A percentile compares a stretch with the other conserved stretches of the same genome.
Evolutionary conservation across 345 rosid species (phyloP).

Genomic region (Eucalyptus tenuipes): DNA sequence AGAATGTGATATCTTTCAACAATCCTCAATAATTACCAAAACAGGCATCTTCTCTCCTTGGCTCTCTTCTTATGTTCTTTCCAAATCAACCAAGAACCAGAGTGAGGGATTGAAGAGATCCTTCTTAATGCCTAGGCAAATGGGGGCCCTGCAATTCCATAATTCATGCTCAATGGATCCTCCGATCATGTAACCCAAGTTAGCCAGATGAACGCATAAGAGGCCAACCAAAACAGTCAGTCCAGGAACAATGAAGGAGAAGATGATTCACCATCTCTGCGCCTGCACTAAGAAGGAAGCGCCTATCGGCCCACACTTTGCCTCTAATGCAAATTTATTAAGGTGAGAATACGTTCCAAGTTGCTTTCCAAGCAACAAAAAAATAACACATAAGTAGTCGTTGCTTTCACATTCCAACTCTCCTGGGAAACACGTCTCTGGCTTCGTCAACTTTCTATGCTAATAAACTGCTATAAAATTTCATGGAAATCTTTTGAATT

Average conservation of each 20-base stretch:
- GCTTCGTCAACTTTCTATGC: neutral
- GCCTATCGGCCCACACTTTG: neutral
- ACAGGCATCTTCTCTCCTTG: neutral
- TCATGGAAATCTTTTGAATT: neutral
- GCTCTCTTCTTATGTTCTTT: neutral
- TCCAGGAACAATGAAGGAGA: neutral
- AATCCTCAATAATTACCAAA: too few species aligned
- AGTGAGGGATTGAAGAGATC: neutral
- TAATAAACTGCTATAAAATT: neutral
- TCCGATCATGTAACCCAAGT: neutral
- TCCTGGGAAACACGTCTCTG: neutral
- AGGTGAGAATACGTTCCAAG: neutral
- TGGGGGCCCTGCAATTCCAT: neutral
- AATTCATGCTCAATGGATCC: neutral
- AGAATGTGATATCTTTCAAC: neutral
- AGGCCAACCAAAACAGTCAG: neutral
- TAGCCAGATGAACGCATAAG: neutral
- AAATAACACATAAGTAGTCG: neutral
- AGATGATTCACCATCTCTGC: neutral
- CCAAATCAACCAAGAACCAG: neutral
- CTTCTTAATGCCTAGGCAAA: neutral
- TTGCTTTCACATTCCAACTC: neutral
- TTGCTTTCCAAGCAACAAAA: neutral
- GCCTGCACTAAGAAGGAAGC: fast-evolving
- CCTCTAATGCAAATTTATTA: neutral